Evolutionary conservation across 306 rosid species (phyloP).

Genomic region (Prunus padus): DNA sequence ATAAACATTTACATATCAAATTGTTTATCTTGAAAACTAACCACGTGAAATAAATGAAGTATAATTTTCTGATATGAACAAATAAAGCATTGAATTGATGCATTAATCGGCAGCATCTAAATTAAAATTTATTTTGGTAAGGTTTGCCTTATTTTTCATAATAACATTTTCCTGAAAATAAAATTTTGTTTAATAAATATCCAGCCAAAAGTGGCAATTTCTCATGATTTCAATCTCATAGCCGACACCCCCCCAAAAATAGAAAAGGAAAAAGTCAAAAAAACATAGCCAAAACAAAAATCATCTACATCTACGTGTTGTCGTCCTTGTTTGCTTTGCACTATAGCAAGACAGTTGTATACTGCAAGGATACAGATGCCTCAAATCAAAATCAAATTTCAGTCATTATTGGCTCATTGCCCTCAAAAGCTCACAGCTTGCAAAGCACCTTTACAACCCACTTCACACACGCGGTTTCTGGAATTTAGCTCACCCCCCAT

Average conservation of each 20-base stretch:
- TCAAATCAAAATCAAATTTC: neutral
- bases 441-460: neutral
- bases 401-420: neutral
- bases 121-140: neutral
- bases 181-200: neutral
- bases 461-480: neutral
- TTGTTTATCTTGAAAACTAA: neutral
- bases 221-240: neutral
- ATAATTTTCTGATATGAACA: neutral
- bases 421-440: neutral
- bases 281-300: neutral
- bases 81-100: no score
- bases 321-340: neutral
- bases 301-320: neutral
- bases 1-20: neutral
- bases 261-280: neutral
- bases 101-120: no score
- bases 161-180: neutral
- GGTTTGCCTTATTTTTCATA: neutral
- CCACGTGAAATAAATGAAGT: neutral
- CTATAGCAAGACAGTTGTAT: constrained; percentile 1
- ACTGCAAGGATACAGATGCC: neutral
- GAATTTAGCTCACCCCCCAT: neutral
- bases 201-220: neutral
- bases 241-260: neutral